Evolutionary conservation across 1,284 basidiomycete genomes (phyloP).

Genomic region (Pyrrhoderma lamaoense): DNA sequence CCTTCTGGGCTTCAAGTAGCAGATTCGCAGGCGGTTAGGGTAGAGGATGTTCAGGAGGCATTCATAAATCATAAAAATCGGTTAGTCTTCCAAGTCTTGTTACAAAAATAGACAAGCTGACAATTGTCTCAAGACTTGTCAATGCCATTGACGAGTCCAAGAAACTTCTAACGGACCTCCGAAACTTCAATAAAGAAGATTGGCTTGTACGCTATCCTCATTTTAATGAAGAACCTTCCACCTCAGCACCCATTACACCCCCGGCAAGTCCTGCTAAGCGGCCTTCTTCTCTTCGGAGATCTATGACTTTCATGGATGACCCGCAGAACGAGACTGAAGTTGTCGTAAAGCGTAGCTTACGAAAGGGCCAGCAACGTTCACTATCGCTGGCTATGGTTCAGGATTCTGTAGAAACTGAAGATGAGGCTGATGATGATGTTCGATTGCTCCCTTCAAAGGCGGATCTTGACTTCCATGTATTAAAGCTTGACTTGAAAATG

Average conservation of each 20-base stretch:
- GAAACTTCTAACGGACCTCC: conserved; percentile 63
- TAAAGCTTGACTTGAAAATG: conserved; percentile 90
- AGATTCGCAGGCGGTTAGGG: conserved; percentile 31
- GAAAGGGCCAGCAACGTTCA: conserved; percentile 45
- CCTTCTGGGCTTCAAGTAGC: conserved; percentile 29
- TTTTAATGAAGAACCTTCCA: conserved; percentile 35
- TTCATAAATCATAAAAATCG: conserved; percentile 66
- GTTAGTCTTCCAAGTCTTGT: conserved; percentile 31
- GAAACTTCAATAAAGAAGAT: conserved; percentile 76
- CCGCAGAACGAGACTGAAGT: conserved; percentile 63
- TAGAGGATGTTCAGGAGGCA: conserved; percentile 64
- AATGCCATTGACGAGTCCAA: conserved; percentile 69
- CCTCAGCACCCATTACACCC: conserved; percentile 19
- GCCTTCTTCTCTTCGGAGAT: conserved; percentile 47
- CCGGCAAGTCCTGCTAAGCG: conserved; percentile 27
- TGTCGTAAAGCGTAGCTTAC: conserved; percentile 40
- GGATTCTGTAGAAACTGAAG: conserved; percentile 29
- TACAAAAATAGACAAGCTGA: conserved; percentile 10
- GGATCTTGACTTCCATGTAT: conserved; percentile 67
- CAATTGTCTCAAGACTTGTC: conserved; percentile 49
- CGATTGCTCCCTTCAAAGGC: conserved; percentile 37
- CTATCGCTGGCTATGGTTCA: conserved; percentile 25
- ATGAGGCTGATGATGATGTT: conserved; percentile 30
- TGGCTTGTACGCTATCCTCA: conserved; percentile 88
- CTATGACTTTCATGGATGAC: conserved; percentile 79